phyloP scores from a whole-genome alignment of 352 stramenopile species.

The Hyaloperonospora brassicae region DNA sequence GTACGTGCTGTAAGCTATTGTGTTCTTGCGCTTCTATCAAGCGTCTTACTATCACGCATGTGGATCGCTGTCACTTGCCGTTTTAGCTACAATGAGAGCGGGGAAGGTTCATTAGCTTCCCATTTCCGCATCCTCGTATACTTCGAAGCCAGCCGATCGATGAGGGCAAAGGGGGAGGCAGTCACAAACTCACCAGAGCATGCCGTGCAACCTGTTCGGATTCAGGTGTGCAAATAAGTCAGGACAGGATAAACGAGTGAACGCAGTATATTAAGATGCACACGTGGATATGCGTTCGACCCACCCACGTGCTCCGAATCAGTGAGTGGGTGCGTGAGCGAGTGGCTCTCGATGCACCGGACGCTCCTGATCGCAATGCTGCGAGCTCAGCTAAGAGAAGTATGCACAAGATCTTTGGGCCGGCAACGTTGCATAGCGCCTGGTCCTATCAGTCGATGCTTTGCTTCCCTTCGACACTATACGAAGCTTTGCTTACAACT shows the following conservation, averaged over 20 bases:
- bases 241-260: neutral
- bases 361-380: too few relatives aligned
- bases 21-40: neutral
- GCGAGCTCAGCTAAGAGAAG: too few relatives aligned
- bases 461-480: too few relatives aligned
- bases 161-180: slow-evolving; percentile 20
- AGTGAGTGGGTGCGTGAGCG: too few relatives aligned
- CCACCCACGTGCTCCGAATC: too few relatives aligned
- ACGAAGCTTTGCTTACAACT: too few relatives aligned
- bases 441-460: too few relatives aligned
- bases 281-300: too few relatives aligned
- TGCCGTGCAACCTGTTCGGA: slow-evolving; percentile 26
- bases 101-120: slow-evolving; percentile 22
- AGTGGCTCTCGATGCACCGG: too few relatives aligned
- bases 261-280: too few relatives aligned
- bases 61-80: neutral
- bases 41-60: neutral
- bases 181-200: slow-evolving; percentile 27
- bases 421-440: too few relatives aligned
- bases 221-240: slow-evolving; percentile 8
- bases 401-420: too few relatives aligned
- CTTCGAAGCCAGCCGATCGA: slow-evolving; percentile 26
- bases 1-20: slow-evolving; percentile 16
- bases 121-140: slow-evolving; percentile 39
- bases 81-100: slow-evolving; percentile 33